These are phyloP conservation scores for Suillus lakei DNA, from an alignment of 768 basidiomycete genomes.

Conservation along the genomic window DNA sequence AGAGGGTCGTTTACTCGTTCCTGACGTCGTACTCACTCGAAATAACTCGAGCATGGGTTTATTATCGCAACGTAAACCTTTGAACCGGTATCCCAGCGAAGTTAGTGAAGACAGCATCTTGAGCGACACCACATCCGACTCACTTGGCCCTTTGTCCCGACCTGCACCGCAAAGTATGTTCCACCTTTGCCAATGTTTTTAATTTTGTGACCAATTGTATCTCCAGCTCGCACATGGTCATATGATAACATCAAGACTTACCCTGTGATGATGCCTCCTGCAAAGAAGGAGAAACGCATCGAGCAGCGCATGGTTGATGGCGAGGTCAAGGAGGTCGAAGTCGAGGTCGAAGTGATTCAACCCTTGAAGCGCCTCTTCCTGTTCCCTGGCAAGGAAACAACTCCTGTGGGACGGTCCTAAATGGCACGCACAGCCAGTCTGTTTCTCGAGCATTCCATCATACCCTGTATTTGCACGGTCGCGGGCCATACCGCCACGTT, in stretches of 20 bases:
- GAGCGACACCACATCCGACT: slow-evolving; percentile 27
- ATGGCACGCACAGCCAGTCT: slow-evolving; percentile 15
- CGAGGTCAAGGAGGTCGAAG: slow-evolving; percentile 55
- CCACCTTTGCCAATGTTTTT: slow-evolving; percentile 1
- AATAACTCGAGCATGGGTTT: slow-evolving; percentile 39
- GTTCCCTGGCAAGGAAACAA: slow-evolving; percentile 55
- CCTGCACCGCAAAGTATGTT: slow-evolving; percentile 59
- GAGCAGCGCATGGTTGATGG: slow-evolving; percentile 54
- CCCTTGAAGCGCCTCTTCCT: slow-evolving; percentile 70
- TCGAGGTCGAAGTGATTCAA: slow-evolving; percentile 58
- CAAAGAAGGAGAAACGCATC: slow-evolving; percentile 55
- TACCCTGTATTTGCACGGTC: slow-evolving; percentile 34
- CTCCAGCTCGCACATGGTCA: slow-evolving; percentile 71
- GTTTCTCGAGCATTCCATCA: slow-evolving; percentile 24
- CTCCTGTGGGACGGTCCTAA: slow-evolving; percentile 33
- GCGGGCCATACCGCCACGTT: slow-evolving; percentile 35
- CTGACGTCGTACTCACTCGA: slow-evolving; percentile 43
- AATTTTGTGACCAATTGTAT: slow-evolving; percentile 9
- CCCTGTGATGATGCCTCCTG: slow-evolving; percentile 54
- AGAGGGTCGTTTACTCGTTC: slow-evolving; percentile 67
- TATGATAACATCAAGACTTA: slow-evolving; percentile 77
- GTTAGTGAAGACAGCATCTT: slow-evolving; percentile 40
- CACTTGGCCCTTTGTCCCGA: slow-evolving; percentile 35
- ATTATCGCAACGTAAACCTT: slow-evolving; percentile 39
- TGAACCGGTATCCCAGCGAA: slow-evolving; percentile 46